A percentile compares a stretch with the other conserved stretches of the same genome.
Evolutionary conservation across 23 red algal genomes (phyloP).

Genomic region (Chondrus crispus): DNA sequence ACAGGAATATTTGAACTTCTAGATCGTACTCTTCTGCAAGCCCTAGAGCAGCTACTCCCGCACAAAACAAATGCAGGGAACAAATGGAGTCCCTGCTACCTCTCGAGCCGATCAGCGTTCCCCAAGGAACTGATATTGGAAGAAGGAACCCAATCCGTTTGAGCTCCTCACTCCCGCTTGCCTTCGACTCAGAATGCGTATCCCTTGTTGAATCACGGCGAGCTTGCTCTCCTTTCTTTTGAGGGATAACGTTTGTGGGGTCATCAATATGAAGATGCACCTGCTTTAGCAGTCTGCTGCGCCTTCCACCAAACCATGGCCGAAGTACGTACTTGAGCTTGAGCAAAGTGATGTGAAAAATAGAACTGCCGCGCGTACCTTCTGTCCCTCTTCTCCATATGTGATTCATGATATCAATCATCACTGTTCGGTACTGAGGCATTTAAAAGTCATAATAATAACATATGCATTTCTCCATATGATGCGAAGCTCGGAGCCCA

Average conservation of each 20-base stretch:
- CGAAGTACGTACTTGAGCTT: not conserved
- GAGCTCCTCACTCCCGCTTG: not conserved
- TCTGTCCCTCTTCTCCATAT: not conserved
- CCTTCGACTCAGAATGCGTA: not conserved
- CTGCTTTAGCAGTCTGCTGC: not conserved
- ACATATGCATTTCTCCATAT: too few relatives aligned
- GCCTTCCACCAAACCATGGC: not conserved
- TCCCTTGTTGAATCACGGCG: too few relatives aligned
- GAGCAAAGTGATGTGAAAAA: not conserved
- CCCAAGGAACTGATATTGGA: not conserved
- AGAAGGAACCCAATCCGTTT: not conserved
- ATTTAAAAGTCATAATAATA: not conserved
- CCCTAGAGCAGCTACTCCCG: not conserved
- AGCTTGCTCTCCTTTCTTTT: too few relatives aligned
- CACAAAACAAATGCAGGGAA: not conserved
- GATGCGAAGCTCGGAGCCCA: not conserved
- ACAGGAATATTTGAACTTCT: not conserved
- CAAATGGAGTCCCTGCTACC: not conserved
- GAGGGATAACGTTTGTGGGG: not conserved
- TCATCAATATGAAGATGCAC: not conserved
- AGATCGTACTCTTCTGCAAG: not conserved
- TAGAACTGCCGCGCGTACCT: not conserved
- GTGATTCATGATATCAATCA: constrained; percentile 5
- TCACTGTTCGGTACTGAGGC: not conserved
- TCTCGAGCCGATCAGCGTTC: not conserved